A percentile compares a stretch with the other conserved stretches of the same genome.
Evolutionary conservation across 495 filamentous ascomycete genomes (phyloP).

Genomic region (Jackrogersella multiformis): DNA sequence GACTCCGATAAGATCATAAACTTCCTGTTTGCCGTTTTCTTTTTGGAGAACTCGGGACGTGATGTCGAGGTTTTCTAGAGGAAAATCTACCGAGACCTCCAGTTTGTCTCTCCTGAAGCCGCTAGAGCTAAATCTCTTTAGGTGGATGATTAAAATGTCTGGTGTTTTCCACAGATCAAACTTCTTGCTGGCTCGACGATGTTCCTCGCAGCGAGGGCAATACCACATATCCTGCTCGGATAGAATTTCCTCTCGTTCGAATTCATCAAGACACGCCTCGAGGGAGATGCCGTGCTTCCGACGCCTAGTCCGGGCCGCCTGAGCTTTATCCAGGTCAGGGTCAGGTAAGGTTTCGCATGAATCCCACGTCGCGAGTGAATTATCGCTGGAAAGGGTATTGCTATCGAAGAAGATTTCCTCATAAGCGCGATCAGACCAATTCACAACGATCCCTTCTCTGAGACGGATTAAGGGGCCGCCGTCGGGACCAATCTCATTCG

Average conservation of each 20-base stretch:
- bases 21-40: constrained; percentile 77
- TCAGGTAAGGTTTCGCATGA: constrained; percentile 67
- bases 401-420: constrained; percentile 74
- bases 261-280: constrained; percentile 93
- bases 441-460: constrained; percentile 83
- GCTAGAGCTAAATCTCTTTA: constrained; percentile 91
- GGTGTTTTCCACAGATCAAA: constrained; percentile 96
- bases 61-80: constrained; percentile 85
- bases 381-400: constrained; percentile 5
- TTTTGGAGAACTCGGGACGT: constrained; percentile 77
- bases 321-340: constrained; percentile 69
- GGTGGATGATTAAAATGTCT: constrained; percentile 91
- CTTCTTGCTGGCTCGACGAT: constrained; percentile 90
- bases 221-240: constrained; percentile 97
- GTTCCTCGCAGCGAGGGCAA: constrained; percentile 93
- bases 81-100: constrained; percentile 90
- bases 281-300: constrained; percentile 79
- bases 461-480: constrained; percentile 74
- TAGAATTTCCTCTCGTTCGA: constrained; percentile 89
- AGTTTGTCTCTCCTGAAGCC: constrained; percentile 84
- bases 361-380: constrained; percentile 59
- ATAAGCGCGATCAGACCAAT: constrained; percentile 75
- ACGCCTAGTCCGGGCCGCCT: constrained; percentile 66
- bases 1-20: constrained; percentile 94
- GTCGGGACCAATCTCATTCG: constrained; percentile 45